These are phyloP conservation scores for Trametes meyenii DNA, from an alignment of 768 basidiomycete species.

Conservation along the genomic window DNA sequence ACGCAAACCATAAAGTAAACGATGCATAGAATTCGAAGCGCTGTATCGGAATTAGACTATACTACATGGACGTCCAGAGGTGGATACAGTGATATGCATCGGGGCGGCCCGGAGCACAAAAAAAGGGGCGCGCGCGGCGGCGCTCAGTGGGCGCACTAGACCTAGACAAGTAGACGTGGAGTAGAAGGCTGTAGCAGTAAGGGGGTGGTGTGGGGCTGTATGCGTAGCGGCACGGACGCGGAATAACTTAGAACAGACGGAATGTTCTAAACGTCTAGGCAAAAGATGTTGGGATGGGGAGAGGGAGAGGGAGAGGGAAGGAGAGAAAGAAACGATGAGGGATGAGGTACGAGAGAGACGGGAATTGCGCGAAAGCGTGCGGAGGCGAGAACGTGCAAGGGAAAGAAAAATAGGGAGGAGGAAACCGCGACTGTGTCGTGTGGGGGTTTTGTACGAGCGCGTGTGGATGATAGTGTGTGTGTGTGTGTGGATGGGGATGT, in stretches of 20 bases:
- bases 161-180: not conserved
- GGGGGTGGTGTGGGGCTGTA: not conserved
- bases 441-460: not conserved
- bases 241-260: slow-evolving; percentile 15
- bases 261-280: slow-evolving; percentile 1
- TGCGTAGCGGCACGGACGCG: not conserved
- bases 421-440: not conserved
- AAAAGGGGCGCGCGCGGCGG: not conserved
- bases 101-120: not conserved
- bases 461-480: too few relatives aligned
- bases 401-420: not conserved
- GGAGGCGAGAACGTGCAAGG: too few relatives aligned
- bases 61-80: slow-evolving; percentile 13
- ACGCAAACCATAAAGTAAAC: not conserved
- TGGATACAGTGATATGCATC: slow-evolving; percentile 7
- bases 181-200: not conserved
- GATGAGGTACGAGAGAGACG: not conserved
- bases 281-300: not conserved
- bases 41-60: slow-evolving; percentile 15
- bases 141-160: not conserved
- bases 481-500: not conserved
- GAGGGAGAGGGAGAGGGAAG: not conserved
- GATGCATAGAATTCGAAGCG: slow-evolving; percentile 6
- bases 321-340: not conserved
- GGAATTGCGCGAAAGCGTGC: not conserved